Conservation (phyloP, 2,329 filamentous ascomycete species). For the Xylaria sp. region DNA sequence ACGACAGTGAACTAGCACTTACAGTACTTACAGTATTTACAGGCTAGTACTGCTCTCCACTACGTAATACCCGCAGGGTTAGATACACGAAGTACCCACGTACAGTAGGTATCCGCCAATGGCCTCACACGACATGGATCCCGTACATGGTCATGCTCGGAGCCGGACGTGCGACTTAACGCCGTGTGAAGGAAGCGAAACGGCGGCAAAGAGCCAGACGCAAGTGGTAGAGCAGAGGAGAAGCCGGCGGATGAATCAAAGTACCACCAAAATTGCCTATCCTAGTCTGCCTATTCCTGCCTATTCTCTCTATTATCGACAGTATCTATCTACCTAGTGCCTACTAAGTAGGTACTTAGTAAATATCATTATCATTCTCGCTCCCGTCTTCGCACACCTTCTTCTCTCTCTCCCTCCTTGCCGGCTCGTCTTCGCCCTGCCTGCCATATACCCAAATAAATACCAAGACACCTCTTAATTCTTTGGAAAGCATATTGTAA, state of each 20-base stretch:
- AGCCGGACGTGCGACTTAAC: conserved; percentile 22
- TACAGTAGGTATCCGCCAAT: not conserved
- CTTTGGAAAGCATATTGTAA: not conserved
- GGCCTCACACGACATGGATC: not conserved
- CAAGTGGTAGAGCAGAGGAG: conserved; percentile 10
- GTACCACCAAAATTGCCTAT: conserved; percentile 16
- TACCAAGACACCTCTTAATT: not conserved
- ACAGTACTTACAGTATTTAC: too few species aligned
- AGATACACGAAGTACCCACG: too few species aligned
- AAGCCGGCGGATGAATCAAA: conserved; percentile 24
- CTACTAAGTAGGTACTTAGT: not conserved
- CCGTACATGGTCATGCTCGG: conserved; percentile 13
- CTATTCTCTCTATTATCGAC: too few species aligned
- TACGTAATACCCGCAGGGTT: too few species aligned
- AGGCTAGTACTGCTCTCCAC: too few species aligned
- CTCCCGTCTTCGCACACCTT: not conserved
- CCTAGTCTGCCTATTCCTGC: conserved; percentile 1
- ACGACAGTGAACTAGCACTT: too few species aligned
- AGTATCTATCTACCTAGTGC: conserved; percentile 4
- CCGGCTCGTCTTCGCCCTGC: not conserved
- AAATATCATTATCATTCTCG: too few species aligned
- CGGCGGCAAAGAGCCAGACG: conserved; percentile 4
- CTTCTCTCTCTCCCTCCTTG: not conserved
- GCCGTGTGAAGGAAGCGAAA: conserved; percentile 15
- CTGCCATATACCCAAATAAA: not conserved